phyloP scores from a whole-genome alignment of 305 asterid species.

The Rubia tinctorum region DNA sequence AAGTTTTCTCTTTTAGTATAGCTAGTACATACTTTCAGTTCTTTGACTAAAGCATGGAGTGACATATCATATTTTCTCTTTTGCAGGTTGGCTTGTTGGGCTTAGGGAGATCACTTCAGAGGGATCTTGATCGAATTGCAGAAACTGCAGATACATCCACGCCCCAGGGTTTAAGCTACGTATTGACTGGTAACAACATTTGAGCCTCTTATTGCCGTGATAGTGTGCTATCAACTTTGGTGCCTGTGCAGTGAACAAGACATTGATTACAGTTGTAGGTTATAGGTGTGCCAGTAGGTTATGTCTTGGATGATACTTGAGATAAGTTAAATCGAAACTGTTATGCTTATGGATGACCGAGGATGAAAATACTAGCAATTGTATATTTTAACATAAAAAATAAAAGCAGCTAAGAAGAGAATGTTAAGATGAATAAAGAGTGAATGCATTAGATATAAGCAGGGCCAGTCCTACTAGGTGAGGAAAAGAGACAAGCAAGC shows the following conservation, averaged over 20 bases:
- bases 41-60: background rate
- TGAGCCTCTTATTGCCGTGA: constrained; percentile 1
- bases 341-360: background rate
- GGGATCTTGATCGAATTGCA: constrained; percentile 85
- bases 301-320: background rate
- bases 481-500: background rate
- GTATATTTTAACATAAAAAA: background rate
- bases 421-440: background rate
- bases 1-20: no score
- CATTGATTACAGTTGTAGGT: background rate
- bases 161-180: constrained; percentile 78
- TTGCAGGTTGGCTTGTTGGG: constrained; percentile 87
- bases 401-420: background rate
- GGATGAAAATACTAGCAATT: background rate
- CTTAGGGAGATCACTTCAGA: constrained; percentile 79
- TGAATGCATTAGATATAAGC: background rate
- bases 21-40: background rate
- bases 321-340: background rate
- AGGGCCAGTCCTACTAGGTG: background rate
- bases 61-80: constrained; percentile 14
- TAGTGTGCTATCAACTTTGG: background rate
- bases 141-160: constrained; percentile 89
- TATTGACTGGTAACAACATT: constrained; percentile 65
- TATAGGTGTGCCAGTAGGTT: background rate
- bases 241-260: background rate